Base-by-base conservation (phyloP, 2,329 filamentous ascomycete species). In the Septoria petroselini region DNA sequence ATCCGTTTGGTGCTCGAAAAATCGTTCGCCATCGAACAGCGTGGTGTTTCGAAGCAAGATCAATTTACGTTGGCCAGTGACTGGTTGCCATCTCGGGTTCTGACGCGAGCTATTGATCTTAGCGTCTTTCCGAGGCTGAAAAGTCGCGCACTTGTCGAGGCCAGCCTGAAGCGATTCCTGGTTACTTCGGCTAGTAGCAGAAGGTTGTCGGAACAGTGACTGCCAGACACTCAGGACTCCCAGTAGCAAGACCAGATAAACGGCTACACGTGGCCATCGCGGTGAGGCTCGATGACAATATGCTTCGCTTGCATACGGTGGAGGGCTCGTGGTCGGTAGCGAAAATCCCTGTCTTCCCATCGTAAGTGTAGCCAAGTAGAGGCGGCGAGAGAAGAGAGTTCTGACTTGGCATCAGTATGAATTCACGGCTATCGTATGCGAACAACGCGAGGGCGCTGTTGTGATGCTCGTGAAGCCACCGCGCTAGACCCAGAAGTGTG, bases 31-130 rank as follows among this genome's bases (percentile, higher is more conserved):
- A 19, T 43, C 40, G 15, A 43, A 43, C 3, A 43, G 27, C 12
- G 40, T 43, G 7, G 40, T 25, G n/a, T 43, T 43, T 7, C 25
- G 40, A 17, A 43, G 27, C 3, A 43, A 5, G 8, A 33, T n/a
- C 31, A n/a, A 2, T 15, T 15, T 30, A n/a, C 31, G 21, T 21
- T 43, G 40, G 8, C 40, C 40, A 31, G 21, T 21, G 14, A 18
- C 21, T 18, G 35, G 18, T 7, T 39, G 8, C 35, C 35, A 39
- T 39, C 35, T 15, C 15, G 35, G 35, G 12, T 39, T 39, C 11
- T 15, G 5, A 33, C 30, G 30, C 14, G 4, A 12, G 30, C 14
- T 33, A 4, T 12, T n/a, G 12, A 6, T 5, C 30, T 33, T 5
- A 33, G 5, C 6, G 5, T 4, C 14, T 6, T 12, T 5, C 6